Evolutionary conservation across 2,329 filamentous ascomycete species (phyloP), one percentile per base, ranked within the genome.

Genomic region (Aspergillus sergii): DNA sequence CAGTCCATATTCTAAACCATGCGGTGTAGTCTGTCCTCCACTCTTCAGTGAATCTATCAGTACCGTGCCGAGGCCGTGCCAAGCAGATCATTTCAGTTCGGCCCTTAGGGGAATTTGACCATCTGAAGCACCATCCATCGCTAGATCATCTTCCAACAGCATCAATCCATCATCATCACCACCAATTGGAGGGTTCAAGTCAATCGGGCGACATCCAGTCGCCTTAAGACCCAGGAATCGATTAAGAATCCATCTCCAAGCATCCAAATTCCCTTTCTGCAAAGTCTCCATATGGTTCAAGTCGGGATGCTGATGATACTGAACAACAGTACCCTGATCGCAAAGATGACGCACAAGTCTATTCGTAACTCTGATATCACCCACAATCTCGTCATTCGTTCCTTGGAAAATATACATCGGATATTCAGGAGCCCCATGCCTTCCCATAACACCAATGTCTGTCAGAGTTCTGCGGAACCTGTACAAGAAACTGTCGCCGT

Each of bases 391-490:
- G 8, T 60, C 58, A 19, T 45, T 45, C 1, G 23, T 54, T 2
- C 59, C 53, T 32, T 57, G 59, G 43, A 28, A 61, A 30, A 61
- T 57, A 9, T 61, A 61, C 26, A 57, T 43, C 1, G 53, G 53
- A 30, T 41, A 61, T 2, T 23, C 26, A 14, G 59, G 59, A 21
- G 53, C 21, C 1, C 30, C 34, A 23, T 19, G 19, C 4, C n/a
- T 19, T 2, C 61, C 61, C 57, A 60, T 63, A 9, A 57, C 51
- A 23, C 61, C 61, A 39, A 41, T 6, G 0, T 34, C 19, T 1
- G 45, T 14, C 28, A 60, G 57, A 2, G 14, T 32, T 1, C 50
- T 11, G 11, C 39, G 19, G n/a, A 63, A 63, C 43, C 46, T 57
- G 26, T 26, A 36, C 53, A 63, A 16, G 53, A 60, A 63, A 3